These are phyloP conservation scores for Hygrophorus russula DNA, from an alignment of 768 basidiomycete species.

Conservation along the genomic window DNA sequence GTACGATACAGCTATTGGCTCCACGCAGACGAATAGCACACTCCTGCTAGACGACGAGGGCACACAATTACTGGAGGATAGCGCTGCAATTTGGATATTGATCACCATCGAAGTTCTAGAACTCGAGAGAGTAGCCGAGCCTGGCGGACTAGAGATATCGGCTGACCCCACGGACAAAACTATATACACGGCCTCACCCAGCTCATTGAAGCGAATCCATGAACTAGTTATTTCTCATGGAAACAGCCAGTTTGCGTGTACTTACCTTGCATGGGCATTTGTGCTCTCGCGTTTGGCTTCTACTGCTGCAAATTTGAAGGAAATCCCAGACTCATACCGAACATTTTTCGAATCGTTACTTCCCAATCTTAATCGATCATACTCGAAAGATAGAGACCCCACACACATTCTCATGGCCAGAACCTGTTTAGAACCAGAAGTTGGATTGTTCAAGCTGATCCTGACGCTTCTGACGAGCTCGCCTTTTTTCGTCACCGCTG, in stretches of 20 bases:
- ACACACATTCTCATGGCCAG: constrained; percentile 46
- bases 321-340: constrained; percentile 43
- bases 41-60: constrained; percentile 71
- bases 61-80: constrained; percentile 50
- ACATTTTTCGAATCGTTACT: constrained; percentile 44
- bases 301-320: constrained; percentile 32
- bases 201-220: constrained; percentile 56
- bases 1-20: constrained; percentile 54
- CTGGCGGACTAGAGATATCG: constrained; percentile 38
- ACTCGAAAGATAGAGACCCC: constrained; percentile 49
- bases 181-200: constrained; percentile 51
- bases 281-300: constrained; percentile 55
- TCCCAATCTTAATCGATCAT: constrained; percentile 25
- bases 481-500: constrained; percentile 65
- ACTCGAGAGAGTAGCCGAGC: constrained; percentile 57
- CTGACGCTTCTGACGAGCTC: constrained; percentile 51
- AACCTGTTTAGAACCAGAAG: constrained; percentile 44
- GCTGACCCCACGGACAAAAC: constrained; percentile 34
- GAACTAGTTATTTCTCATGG: constrained; percentile 48
- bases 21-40: constrained; percentile 47
- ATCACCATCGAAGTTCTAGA: constrained; percentile 73
- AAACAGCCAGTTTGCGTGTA: constrained; percentile 54
- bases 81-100: constrained; percentile 66
- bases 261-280: constrained; percentile 79
- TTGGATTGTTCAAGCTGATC: constrained; percentile 49